Evolutionary conservation across 2,329 filamentous ascomycete species (phyloP).

Genomic region (Talaromyces marneffei): DNA sequence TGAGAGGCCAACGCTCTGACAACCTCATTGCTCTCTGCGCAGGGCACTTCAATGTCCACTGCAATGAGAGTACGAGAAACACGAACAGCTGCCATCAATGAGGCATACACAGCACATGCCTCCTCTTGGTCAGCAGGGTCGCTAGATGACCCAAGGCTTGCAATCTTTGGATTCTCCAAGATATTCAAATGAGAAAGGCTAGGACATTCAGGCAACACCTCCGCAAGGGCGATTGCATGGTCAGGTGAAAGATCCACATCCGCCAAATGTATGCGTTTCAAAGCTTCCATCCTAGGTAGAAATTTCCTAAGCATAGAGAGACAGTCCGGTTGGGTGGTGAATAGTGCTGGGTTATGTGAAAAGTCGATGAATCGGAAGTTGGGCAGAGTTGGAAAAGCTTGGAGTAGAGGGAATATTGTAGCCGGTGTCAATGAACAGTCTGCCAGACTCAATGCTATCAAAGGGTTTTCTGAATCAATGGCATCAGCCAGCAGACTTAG

Average conservation of each 20-base stretch:
- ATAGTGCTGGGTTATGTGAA: conserved; percentile 80
- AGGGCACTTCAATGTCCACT: conserved; percentile 85
- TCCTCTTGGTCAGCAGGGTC: conserved; percentile 82
- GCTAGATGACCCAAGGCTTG: conserved; percentile 67
- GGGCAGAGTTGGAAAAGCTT: conserved; percentile 61
- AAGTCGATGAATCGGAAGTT: conserved; percentile 85
- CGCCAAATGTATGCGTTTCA: conserved; percentile 81
- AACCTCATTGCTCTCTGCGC: conserved; percentile 74
- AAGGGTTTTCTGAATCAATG: conserved; percentile 44
- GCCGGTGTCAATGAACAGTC: conserved; percentile 74
- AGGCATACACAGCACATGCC: conserved; percentile 88
- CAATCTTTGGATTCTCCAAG: conserved; percentile 62
- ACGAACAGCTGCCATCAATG: conserved; percentile 78
- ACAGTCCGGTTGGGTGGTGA: conserved; percentile 66
- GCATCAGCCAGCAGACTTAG: conserved; percentile 38
- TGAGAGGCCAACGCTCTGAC: conserved; percentile 89
- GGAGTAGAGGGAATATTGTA: conserved; percentile 68
- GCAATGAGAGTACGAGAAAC: conserved; percentile 79
- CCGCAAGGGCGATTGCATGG: conserved; percentile 83
- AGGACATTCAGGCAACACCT: conserved; percentile 78
- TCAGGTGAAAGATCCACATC: conserved; percentile 80
- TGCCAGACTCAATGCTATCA: conserved; percentile 80
- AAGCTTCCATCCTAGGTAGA: conserved; percentile 66
- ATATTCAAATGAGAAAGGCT: conserved; percentile 81
- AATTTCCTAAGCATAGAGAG: conserved; percentile 72